Conservation (phyloP, 2,329 filamentous ascomycete genomes). For the Pseudogymnoascus sp. region DNA sequence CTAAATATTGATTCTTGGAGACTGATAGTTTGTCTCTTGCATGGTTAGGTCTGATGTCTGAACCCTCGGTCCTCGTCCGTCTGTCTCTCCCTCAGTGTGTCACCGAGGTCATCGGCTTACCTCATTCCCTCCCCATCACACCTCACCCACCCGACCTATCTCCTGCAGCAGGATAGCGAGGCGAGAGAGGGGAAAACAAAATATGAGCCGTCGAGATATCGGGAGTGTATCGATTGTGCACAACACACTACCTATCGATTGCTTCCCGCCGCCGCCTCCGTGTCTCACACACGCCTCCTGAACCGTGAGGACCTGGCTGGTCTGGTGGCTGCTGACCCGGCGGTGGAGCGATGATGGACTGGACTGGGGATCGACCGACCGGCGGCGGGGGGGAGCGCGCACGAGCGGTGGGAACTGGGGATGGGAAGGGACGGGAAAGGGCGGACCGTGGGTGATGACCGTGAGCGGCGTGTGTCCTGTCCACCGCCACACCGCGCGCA, state of each 20-base stretch:
- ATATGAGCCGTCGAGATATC: background rate
- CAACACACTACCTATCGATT: background rate
- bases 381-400: background rate
- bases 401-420: background rate
- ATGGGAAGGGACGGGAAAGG: background rate
- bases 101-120: background rate
- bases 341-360: background rate
- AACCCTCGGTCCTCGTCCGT: background rate
- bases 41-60: too few species aligned
- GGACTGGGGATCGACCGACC: background rate
- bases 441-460: background rate
- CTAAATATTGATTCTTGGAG: too few species aligned
- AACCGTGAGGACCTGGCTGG: background rate
- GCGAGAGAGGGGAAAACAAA: background rate
- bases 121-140: too few species aligned
- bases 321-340: background rate
- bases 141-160: background rate
- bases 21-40: too few species aligned
- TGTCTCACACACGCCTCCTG: background rate
- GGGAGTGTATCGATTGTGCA: constrained; percentile 2
- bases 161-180: background rate
- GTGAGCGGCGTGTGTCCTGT: background rate
- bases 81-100: background rate
- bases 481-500: background rate
- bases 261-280: background rate